These are phyloP conservation scores for Favolaschia claudopus DNA, from an alignment of 768 basidiomycete genomes.

Conservation along the genomic window DNA sequence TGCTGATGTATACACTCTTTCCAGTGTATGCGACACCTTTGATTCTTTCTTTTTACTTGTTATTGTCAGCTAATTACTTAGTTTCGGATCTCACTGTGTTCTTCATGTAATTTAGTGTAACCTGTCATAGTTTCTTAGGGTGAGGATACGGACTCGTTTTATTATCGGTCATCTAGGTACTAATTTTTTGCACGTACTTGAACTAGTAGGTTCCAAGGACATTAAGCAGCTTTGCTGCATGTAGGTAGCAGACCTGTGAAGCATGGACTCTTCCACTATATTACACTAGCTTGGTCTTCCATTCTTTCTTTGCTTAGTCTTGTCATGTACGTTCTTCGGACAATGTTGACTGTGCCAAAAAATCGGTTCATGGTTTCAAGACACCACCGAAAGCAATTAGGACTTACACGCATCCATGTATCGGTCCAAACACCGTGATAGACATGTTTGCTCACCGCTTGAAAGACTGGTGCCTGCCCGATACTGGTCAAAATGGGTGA, in stretches of 20 bases:
- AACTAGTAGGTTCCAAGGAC: conserved; percentile 3
- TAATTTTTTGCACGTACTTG: conserved; percentile 6
- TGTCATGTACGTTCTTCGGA: conserved; percentile 71
- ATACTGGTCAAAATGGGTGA: no score
- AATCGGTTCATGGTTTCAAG: neutral
- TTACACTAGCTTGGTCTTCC: conserved; percentile 32
- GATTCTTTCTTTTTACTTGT: conserved; percentile 5
- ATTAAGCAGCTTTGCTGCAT: neutral
- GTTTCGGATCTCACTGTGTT: conserved; percentile 17
- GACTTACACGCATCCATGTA: conserved; percentile 87
- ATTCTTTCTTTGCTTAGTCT: conserved; percentile 64
- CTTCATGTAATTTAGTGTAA: conserved; percentile 17
- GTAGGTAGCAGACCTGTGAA: neutral
- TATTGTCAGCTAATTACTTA: conserved; percentile 13
- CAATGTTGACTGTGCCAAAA: conserved; percentile 70
- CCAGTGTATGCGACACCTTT: no score
- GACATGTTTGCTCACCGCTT: conserved; percentile 68
- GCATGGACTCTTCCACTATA: conserved; percentile 7
- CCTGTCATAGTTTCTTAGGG: neutral
- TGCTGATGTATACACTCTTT: no score
- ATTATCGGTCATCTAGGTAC: conserved; percentile 14
- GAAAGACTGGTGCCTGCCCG: no score
- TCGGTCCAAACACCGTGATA: conserved; percentile 78
- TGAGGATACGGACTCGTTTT: conserved; percentile 6
- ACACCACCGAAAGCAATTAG: neutral